These are phyloP conservation scores for Pythium utonaiense DNA, from an alignment of 352 stramenopile genomes.

Conservation along the genomic window DNA sequence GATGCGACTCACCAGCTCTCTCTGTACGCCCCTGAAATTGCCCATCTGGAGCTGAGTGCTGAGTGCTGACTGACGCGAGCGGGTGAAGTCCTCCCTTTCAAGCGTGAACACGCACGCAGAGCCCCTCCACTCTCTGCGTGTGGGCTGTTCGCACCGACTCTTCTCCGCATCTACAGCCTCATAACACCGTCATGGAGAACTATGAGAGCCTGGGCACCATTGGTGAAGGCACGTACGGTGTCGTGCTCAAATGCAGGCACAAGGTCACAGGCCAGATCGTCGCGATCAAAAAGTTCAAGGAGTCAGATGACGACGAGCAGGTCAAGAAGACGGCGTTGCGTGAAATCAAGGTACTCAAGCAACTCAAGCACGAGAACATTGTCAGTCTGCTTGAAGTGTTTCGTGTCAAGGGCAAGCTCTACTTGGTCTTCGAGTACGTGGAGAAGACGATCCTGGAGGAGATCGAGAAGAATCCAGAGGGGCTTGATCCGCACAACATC, in stretches of 20 bases:
- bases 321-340: slow-evolving; percentile 85
- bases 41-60: neutral
- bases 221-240: slow-evolving; percentile 85
- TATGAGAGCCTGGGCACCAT: slow-evolving; percentile 88
- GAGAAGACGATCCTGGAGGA: slow-evolving; percentile 88
- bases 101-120: neutral
- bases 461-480: slow-evolving; percentile 85
- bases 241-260: slow-evolving; percentile 85
- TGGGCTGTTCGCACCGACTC: neutral
- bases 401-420: slow-evolving; percentile 79
- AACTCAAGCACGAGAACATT: slow-evolving; percentile 87
- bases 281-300: slow-evolving; percentile 92
- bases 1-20: neutral
- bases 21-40: neutral
- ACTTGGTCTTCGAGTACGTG: slow-evolving; percentile 87
- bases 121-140: neutral
- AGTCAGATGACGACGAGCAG: slow-evolving; percentile 87
- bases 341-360: slow-evolving; percentile 84
- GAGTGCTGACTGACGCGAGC: neutral
- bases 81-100: neutral
- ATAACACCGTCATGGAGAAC: slow-evolving; percentile 63
- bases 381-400: slow-evolving; percentile 86
- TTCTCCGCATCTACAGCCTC: neutral
- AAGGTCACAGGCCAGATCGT: slow-evolving; percentile 81
- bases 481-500: slow-evolving; percentile 56